Evolutionary conservation across 2,329 filamentous ascomycete genomes (phyloP), one percentile per base, ranked within the genome.

Genomic region (Aspergillus cejpii): DNA sequence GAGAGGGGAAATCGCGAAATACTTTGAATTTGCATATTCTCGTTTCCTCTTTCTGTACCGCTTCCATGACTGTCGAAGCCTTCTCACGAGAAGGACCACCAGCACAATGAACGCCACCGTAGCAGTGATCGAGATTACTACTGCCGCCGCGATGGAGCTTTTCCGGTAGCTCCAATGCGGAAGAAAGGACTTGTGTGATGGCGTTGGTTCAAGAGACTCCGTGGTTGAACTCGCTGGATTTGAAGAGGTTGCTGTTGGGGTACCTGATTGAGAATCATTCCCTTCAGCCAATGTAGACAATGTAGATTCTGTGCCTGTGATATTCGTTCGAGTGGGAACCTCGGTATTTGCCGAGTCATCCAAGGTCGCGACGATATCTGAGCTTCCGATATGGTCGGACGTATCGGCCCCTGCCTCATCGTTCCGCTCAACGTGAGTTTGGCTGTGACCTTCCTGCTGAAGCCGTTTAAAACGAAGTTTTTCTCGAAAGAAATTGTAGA

Each of bases 141-240:
- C 45, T 0, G 58, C 53, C 7, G 56, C 60, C 10, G 59, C 62
- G 37, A 63, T 57, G 1, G 61, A 58, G 15, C 50, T 49, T 27
- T 59, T 56, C 6, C 51, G 39, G 17, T 51, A 52, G 23, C 40
- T 51, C 58, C 53, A 53, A 27, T 55, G 33, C 2, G 51, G 44
- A 20, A 47, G 45, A 29, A 41, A 27, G 7, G 44, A 33, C 6
- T 45, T 51, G 23, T 26, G 34, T n/a, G 43, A 41, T 7, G 21
- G 27, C 21, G 41, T 33, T 29, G 45, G 31, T 20, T 27, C 19
- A 12, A 39, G 17, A 4, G 33, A 5, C 4, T 12, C 26, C 17
- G 26, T 27, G 8, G 14, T 36, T n/a, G 46, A 31, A 27, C 19
- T 24, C 24, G 17, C 31, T 8, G 31, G 11, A 39, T 21, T n/a